Percentiles rank a stretch among this genome's conserved stretches.
Conservation (phyloP, 345 rosid genomes). For the Stellera chamaejasme region DNA sequence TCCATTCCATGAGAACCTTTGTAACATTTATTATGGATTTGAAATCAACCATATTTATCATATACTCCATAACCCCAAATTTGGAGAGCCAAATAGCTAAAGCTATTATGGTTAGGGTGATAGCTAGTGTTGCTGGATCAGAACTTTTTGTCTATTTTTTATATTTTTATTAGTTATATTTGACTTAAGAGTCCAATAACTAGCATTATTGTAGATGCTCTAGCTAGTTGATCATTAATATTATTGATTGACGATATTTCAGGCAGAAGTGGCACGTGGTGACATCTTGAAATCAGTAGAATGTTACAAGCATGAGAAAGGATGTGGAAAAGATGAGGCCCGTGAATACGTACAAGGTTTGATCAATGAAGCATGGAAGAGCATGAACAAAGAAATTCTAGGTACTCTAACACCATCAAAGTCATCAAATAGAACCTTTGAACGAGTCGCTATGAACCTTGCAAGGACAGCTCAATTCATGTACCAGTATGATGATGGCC, state of each 20-base stretch:
- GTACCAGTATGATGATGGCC: conserved; percentile 33
- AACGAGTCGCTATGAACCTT: conserved; percentile 13
- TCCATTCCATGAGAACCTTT: no score
- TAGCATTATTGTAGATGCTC: no score
- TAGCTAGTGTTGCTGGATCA: no score
- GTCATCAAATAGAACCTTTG: background rate
- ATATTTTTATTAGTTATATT: no score
- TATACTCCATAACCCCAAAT: no score
- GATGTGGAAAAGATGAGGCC: conserved; percentile 22
- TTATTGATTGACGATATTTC: background rate
- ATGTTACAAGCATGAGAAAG: conserved; percentile 30
- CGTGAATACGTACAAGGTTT: conserved; percentile 13
- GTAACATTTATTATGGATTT: no score
- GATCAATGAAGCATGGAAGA: conserved; percentile 29
- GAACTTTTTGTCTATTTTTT: no score
- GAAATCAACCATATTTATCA: no score
- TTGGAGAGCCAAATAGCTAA: no score
- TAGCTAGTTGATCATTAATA: no score
- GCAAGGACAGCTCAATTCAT: conserved; percentile 24
- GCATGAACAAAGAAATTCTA: conserved; percentile 19
- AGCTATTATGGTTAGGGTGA: no score
- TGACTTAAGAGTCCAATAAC: no score
- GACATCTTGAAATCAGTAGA: conserved; percentile 23
- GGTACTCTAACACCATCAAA: background rate
- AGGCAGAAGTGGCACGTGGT: conserved; percentile 30